These are phyloP conservation scores for Candida albicans DNA, from an alignment of 1,139 yeast species.

Conservation along the genomic window DNA sequence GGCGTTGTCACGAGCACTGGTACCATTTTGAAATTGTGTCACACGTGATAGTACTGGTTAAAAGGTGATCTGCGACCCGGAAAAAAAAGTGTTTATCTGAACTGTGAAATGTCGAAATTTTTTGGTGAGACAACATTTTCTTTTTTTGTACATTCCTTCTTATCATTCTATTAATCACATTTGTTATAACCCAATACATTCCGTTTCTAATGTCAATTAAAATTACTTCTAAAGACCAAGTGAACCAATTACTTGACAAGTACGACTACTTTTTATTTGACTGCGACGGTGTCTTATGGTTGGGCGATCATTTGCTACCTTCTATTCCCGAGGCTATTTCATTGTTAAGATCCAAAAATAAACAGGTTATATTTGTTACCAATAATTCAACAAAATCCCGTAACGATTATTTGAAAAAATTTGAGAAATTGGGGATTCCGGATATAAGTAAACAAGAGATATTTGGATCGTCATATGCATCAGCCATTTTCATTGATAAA, in stretches of 20 bases:
- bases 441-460: constrained; percentile 69
- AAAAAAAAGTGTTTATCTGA: too few species aligned
- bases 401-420: constrained; percentile 70
- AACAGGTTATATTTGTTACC: constrained; percentile 83
- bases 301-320: constrained; percentile 48
- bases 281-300: constrained; percentile 52
- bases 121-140: not conserved
- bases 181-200: too few species aligned
- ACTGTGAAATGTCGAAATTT: too few species aligned
- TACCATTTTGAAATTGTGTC: too few species aligned
- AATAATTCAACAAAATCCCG: constrained; percentile 94
- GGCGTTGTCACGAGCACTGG: too few species aligned
- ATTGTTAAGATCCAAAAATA: constrained; percentile 36
- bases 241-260: constrained; percentile 19
- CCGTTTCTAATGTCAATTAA: constrained; percentile 19
- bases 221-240: constrained; percentile 19
- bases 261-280: constrained; percentile 47
- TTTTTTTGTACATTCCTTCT: not conserved
- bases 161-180: not conserved
- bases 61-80: too few species aligned
- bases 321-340: constrained; percentile 39
- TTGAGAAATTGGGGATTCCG: constrained; percentile 67
- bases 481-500: constrained; percentile 81
- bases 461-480: constrained; percentile 89
- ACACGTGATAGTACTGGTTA: too few species aligned